These are phyloP conservation scores for Canna indica DNA, from an alignment of 176 grass and related monocot species.

Conservation along the genomic window DNA sequence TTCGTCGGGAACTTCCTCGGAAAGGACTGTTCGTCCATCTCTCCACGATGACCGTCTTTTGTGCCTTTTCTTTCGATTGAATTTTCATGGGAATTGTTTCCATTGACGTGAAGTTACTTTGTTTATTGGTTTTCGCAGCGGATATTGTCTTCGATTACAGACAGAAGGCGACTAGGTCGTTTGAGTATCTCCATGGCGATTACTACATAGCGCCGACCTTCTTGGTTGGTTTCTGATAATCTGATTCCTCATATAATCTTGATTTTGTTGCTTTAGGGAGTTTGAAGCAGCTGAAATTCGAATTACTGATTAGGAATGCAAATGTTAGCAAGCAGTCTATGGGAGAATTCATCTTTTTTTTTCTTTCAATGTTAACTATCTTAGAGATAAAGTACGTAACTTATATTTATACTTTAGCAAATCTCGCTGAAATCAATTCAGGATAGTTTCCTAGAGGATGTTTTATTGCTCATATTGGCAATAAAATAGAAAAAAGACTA, in stretches of 20 bases:
- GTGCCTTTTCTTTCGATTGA: not conserved
- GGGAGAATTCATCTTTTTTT: too few relatives aligned
- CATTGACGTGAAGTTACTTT: not conserved
- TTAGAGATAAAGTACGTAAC: too few relatives aligned
- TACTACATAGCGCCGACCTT: slow-evolving; percentile 88
- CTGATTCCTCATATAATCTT: not conserved
- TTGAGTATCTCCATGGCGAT: slow-evolving; percentile 76
- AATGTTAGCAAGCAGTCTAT: too few relatives aligned
- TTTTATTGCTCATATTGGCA: too few relatives aligned
- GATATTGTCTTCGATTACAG: slow-evolving; percentile 95
- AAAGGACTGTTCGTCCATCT: slow-evolving; percentile 43
- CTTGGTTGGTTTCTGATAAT: slow-evolving; percentile 48
- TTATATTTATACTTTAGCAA: too few relatives aligned
- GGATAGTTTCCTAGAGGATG: too few relatives aligned
- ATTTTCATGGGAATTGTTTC: not conserved
- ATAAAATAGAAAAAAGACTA: too few relatives aligned
- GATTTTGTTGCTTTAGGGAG: not conserved
- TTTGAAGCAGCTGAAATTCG: not conserved
- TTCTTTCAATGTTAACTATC: too few relatives aligned
- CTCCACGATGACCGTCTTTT: not conserved
- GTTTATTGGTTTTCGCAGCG: slow-evolving; percentile 35
- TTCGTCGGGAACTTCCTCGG: slow-evolving; percentile 83
- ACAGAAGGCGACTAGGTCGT: slow-evolving; percentile 83
- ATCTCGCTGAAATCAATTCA: too few relatives aligned
- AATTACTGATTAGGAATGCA: too few relatives aligned